A percentile compares a stretch with the other conserved stretches of the same genome.
Conservation (phyloP, 768 basidiomycete species). For the Coprinopsis sp. region DNA sequence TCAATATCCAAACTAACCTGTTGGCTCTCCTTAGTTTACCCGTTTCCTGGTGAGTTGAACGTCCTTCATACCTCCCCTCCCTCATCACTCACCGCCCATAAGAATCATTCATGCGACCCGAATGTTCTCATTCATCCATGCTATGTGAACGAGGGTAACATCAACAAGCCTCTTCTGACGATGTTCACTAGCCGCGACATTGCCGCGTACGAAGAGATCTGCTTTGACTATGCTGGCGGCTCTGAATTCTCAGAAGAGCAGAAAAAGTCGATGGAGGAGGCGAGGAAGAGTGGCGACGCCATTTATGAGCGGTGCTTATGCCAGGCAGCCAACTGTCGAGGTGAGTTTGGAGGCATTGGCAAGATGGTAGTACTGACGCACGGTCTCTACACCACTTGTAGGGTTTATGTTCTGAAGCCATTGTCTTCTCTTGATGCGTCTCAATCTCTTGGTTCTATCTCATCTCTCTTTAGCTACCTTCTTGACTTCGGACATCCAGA, state of each 20-base stretch:
- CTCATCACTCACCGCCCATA: neutral
- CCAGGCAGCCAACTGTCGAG: neutral
- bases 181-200: constrained; percentile 68
- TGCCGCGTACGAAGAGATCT: constrained; percentile 62
- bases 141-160: constrained; percentile 74
- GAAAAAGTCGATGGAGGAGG: neutral
- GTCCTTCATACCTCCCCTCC: neutral
- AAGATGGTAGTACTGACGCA: too few relatives aligned
- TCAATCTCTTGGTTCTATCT: too few relatives aligned
- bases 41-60: constrained; percentile 65
- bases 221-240: constrained; percentile 67
- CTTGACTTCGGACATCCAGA: too few relatives aligned
- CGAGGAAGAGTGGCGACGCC: neutral
- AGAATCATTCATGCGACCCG: constrained; percentile 93
- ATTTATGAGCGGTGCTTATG: constrained; percentile 2
- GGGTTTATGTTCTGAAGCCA: too few relatives aligned
- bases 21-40: constrained; percentile 59
- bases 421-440: too few relatives aligned
- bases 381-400: too few relatives aligned
- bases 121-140: constrained; percentile 70
- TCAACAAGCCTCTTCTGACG: constrained; percentile 62
- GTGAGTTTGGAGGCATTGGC: too few relatives aligned
- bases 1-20: neutral
- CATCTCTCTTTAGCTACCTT: too few relatives aligned
- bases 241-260: constrained; percentile 37